phyloP scores from a whole-genome alignment of 2,329 filamentous ascomycete genomes.

The Rhinocladiella similis region DNA sequence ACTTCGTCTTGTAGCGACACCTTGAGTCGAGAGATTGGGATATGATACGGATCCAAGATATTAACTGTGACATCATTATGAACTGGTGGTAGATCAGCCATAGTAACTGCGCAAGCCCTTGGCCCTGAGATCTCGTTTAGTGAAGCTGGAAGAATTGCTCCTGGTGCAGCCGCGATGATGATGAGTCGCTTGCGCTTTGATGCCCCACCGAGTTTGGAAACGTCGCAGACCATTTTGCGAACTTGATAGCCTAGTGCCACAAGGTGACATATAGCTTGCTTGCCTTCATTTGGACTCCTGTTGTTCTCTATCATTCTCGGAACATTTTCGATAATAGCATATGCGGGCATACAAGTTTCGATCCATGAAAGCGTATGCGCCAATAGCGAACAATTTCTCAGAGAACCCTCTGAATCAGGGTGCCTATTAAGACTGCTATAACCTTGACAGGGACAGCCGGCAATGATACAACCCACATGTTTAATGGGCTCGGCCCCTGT shows the following conservation, averaged over 20 bases:
- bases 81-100: slow-evolving; percentile 62
- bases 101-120: slow-evolving; percentile 57
- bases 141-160: slow-evolving; percentile 54
- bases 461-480: slow-evolving; percentile 67
- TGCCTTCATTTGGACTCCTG: slow-evolving; percentile 61
- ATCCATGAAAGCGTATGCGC: slow-evolving; percentile 74
- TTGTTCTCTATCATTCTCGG: slow-evolving; percentile 55
- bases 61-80: slow-evolving; percentile 63
- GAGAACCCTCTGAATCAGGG: slow-evolving; percentile 55
- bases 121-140: slow-evolving; percentile 49
- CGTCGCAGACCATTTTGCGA: slow-evolving; percentile 66
- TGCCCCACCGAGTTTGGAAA: slow-evolving; percentile 66
- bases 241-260: slow-evolving; percentile 78
- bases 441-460: slow-evolving; percentile 75
- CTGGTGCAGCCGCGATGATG: slow-evolving; percentile 69
- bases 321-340: slow-evolving; percentile 77
- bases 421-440: slow-evolving; percentile 67
- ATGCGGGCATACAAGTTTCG: slow-evolving; percentile 73
- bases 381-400: slow-evolving; percentile 73
- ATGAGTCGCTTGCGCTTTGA: slow-evolving; percentile 70
- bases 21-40: slow-evolving; percentile 46
- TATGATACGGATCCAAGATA: slow-evolving; percentile 67
- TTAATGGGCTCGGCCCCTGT: slow-evolving; percentile 58
- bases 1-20: slow-evolving; percentile 26
- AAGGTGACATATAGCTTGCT: slow-evolving; percentile 70